phyloP scores from a whole-genome alignment of 768 basidiomycete species.

The Scleroderma bovista region DNA sequence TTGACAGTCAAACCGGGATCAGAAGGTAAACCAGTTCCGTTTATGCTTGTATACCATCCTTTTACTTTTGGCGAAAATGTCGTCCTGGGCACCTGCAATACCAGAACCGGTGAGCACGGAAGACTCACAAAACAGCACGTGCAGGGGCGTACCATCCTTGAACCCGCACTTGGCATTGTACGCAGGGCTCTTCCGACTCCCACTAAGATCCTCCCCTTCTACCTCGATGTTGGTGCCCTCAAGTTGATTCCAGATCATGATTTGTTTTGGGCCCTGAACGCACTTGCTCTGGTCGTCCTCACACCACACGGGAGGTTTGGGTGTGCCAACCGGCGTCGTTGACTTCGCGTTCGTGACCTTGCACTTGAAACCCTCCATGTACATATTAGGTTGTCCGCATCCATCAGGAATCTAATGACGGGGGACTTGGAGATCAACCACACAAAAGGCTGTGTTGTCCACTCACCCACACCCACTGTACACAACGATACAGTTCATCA shows the following conservation, averaged over 20 bases:
- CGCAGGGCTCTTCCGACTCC: conserved; percentile 38
- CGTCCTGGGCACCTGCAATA: conserved; percentile 5
- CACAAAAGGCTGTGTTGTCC: not conserved
- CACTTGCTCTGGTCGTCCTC: conserved; percentile 40
- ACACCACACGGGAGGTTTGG: conserved; percentile 49
- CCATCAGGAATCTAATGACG: conserved; percentile 20
- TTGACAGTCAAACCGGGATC: not conserved
- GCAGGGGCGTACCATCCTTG: conserved; percentile 40
- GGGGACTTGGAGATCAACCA: not conserved
- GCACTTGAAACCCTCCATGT: conserved; percentile 42
- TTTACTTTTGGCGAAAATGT: conserved; percentile 5
- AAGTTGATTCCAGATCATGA: conserved; percentile 49
- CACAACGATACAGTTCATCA: not conserved
- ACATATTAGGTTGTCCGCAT: conserved; percentile 53
- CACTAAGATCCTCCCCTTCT: conserved; percentile 35
- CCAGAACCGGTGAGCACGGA: not conserved
- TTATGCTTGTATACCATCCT: not conserved
- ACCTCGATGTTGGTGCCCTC: conserved; percentile 46
- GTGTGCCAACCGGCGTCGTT: conserved; percentile 34
- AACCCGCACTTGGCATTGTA: conserved; percentile 49
- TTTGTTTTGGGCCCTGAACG: conserved; percentile 47
- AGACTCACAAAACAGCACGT: too few species aligned
- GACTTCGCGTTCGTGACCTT: conserved; percentile 41
- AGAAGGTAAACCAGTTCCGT: not conserved
- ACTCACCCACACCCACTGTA: conserved; percentile 49